These are phyloP conservation scores for Arbutus unedo DNA, from an alignment of 148 eudicot genomes.

Conservation along the genomic window DNA sequence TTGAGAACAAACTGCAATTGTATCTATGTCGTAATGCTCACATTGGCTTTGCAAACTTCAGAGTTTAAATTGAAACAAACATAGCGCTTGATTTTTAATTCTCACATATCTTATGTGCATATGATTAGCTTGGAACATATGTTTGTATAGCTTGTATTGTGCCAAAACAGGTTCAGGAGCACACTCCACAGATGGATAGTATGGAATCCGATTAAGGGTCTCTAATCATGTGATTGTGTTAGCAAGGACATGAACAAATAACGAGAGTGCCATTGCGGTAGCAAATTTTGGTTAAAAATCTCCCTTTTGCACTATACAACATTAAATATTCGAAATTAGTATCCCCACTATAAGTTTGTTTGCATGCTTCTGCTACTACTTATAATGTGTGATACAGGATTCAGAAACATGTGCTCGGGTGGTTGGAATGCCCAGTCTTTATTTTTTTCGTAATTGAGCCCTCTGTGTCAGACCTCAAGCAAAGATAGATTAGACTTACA, in stretches of 20 bases:
- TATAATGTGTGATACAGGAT: background rate
- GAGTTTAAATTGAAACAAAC: no score
- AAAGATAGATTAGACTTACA: background rate
- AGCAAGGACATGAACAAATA: background rate
- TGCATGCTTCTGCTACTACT: background rate
- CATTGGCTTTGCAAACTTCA: no score
- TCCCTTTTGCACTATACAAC: background rate
- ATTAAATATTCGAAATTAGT: background rate
- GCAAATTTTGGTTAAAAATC: background rate
- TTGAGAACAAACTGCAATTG: no score
- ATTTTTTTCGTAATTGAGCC: background rate
- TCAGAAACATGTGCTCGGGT: background rate
- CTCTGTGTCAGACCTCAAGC: background rate
- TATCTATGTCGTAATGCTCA: no score
- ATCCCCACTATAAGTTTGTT: background rate
- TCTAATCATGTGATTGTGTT: background rate
- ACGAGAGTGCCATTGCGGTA: background rate
- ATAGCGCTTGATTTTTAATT: no score
- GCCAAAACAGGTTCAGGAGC: no score
- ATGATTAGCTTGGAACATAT: no score
- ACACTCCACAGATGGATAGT: background rate
- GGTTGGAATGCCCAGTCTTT: background rate
- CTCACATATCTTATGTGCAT: no score
- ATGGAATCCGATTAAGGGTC: background rate
- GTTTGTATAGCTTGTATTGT: no score